These are phyloP conservation scores for Stephanodiscus triporus DNA, from an alignment of 108 stramenopile genomes.

Conservation along the genomic window DNA sequence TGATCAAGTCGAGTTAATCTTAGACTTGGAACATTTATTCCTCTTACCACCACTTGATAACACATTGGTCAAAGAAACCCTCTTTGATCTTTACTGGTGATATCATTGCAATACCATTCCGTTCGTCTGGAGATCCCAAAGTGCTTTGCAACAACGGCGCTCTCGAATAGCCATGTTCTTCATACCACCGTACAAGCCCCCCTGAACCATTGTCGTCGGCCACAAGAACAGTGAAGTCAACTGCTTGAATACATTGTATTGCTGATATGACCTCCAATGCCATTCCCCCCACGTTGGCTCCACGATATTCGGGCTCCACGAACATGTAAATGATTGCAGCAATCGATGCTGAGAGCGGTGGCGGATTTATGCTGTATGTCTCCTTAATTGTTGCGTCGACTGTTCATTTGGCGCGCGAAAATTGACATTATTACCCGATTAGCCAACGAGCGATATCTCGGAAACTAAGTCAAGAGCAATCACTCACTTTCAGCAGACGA, in stretches of 20 bases:
- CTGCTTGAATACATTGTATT: slow-evolving; percentile 66
- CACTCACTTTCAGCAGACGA: slow-evolving; percentile 51
- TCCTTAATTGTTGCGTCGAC: slow-evolving; percentile 77
- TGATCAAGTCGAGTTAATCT: background rate
- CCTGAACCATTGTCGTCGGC: slow-evolving; percentile 78
- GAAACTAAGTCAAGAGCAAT: background rate
- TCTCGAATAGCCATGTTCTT: slow-evolving; percentile 54
- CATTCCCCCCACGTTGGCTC: slow-evolving; percentile 55
- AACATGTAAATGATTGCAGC: slow-evolving; percentile 87
- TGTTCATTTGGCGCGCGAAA: background rate
- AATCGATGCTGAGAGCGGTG: slow-evolving; percentile 39
- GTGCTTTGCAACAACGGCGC: slow-evolving; percentile 75
- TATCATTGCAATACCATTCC: slow-evolving; percentile 80
- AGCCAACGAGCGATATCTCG: background rate
- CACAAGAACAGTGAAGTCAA: slow-evolving; percentile 77
- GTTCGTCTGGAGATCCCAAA: slow-evolving; percentile 63
- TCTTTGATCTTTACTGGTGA: slow-evolving; percentile 50
- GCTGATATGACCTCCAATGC: slow-evolving; percentile 77
- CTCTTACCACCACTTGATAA: slow-evolving; percentile 70
- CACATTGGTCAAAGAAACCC: slow-evolving; percentile 51
- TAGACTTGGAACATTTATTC: background rate
- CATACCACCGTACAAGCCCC: slow-evolving; percentile 77
- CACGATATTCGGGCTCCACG: slow-evolving; percentile 75
- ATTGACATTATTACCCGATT: background rate
- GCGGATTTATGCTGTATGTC: slow-evolving; percentile 50